These are phyloP conservation scores for Blastosporella zonata DNA, from an alignment of 1,284 basidiomycete genomes.

Conservation along the genomic window DNA sequence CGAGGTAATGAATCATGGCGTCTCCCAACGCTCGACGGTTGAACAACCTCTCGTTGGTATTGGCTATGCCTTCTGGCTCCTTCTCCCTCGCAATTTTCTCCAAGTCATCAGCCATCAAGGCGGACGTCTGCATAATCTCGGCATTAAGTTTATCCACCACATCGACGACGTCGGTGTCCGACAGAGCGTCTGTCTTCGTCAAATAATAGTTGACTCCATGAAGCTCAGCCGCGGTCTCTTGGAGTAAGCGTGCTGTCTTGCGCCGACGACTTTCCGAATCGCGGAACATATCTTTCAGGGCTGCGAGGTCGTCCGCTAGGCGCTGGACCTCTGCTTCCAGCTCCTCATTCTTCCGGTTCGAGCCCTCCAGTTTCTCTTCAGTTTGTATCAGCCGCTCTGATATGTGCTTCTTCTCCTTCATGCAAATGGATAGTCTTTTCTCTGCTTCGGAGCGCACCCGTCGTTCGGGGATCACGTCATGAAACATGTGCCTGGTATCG, in stretches of 20 bases:
- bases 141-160: conserved; percentile 45
- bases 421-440: conserved; percentile 5
- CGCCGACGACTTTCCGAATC: conserved; percentile 25
- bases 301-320: conserved; percentile 8
- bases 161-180: conserved; percentile 45
- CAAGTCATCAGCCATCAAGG: conserved; percentile 45
- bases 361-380: conserved; percentile 4
- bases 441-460: conserved; percentile 1
- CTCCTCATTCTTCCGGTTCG: conserved; percentile 6
- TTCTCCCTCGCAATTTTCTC: conserved; percentile 28
- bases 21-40: conserved; percentile 29
- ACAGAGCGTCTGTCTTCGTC: conserved; percentile 42
- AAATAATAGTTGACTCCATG: conserved; percentile 45
- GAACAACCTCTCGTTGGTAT: conserved; percentile 25
- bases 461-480: neutral
- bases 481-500: neutral
- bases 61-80: conserved; percentile 22
- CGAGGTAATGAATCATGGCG: conserved; percentile 37
- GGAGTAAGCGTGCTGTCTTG: conserved; percentile 34
- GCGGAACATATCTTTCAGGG: conserved; percentile 18
- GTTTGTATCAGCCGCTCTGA: neutral
- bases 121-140: conserved; percentile 48
- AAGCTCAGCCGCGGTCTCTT: conserved; percentile 41
- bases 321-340: conserved; percentile 10
- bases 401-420: conserved; percentile 13